These are phyloP conservation scores for Solanum ossicruentum DNA, from an alignment of 257 asterid species.

Conservation along the genomic window DNA sequence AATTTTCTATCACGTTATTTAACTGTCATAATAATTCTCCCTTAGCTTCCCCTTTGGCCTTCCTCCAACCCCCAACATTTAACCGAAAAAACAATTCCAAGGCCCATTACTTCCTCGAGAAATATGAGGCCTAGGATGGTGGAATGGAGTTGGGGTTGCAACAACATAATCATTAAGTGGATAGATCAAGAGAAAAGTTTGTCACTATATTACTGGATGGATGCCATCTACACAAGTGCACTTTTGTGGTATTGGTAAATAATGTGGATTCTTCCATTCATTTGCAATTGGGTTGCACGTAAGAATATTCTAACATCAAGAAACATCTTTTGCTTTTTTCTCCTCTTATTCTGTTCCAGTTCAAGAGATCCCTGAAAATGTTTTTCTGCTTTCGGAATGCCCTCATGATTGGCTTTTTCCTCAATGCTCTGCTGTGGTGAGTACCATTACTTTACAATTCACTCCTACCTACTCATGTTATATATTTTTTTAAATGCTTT, in stretches of 20 bases:
- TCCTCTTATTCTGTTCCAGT: constrained; percentile 23
- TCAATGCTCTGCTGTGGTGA: constrained; percentile 93
- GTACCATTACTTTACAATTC: constrained; percentile 8
- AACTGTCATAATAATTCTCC: neutral
- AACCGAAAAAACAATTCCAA: neutral
- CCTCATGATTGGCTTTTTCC: constrained; percentile 99
- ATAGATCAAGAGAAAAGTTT: neutral
- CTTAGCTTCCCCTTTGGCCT: neutral
- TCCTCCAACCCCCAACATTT: neutral
- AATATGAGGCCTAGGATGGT: neutral
- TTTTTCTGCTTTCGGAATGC: constrained; percentile 71
- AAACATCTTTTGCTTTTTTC: neutral
- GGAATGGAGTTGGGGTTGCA: neutral
- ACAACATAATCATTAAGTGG: neutral
- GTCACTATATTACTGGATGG: neutral
- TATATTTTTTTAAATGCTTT: neutral
- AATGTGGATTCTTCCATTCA: neutral
- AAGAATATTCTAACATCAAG: neutral
- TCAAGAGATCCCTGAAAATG: constrained; percentile 57
- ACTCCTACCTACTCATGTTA: neutral
- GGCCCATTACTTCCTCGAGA: neutral
- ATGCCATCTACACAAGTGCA: neutral
- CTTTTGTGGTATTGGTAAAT: neutral
- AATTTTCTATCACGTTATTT: neutral
- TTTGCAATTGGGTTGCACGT: neutral